These are phyloP conservation scores for Zizania palustris DNA, from an alignment of 202 grass and related monocot genomes.

Conservation along the genomic window DNA sequence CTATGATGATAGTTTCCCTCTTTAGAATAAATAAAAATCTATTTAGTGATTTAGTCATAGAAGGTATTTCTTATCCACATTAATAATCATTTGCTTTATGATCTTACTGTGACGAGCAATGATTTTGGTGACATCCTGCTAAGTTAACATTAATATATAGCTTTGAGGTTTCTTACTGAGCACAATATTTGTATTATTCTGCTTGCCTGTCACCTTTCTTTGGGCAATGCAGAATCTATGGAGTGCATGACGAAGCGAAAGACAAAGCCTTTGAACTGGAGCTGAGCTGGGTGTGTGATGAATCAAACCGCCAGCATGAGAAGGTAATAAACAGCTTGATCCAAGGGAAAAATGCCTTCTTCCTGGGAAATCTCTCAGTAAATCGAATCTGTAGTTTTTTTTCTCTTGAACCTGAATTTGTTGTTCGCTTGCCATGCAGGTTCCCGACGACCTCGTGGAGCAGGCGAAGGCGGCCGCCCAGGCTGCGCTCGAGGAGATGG, in stretches of 20 bases:
- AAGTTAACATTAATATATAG: not conserved
- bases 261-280: conserved; percentile 85
- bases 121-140: not conserved
- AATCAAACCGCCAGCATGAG: conserved; percentile 66
- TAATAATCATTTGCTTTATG: not conserved
- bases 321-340: conserved; percentile 47
- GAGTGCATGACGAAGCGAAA: conserved; percentile 71
- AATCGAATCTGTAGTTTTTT: not conserved
- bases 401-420: not conserved
- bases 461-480: conserved; percentile 68
- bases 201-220: not conserved
- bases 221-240: conserved; percentile 57
- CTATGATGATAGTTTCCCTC: not conserved
- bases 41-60: not conserved
- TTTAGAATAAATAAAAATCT: not conserved
- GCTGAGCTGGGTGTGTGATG: conserved; percentile 79
- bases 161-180: not conserved
- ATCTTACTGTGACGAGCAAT: not conserved
- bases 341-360: not conserved
- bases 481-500: conserved; percentile 80
- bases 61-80: not conserved
- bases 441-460: conserved; percentile 59
- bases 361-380: not conserved
- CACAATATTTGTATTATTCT: not conserved
- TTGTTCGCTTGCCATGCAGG: conserved; percentile 31